Conservation (phyloP, 208 protist genomes). For the Trypanosoma grayi region DNA sequence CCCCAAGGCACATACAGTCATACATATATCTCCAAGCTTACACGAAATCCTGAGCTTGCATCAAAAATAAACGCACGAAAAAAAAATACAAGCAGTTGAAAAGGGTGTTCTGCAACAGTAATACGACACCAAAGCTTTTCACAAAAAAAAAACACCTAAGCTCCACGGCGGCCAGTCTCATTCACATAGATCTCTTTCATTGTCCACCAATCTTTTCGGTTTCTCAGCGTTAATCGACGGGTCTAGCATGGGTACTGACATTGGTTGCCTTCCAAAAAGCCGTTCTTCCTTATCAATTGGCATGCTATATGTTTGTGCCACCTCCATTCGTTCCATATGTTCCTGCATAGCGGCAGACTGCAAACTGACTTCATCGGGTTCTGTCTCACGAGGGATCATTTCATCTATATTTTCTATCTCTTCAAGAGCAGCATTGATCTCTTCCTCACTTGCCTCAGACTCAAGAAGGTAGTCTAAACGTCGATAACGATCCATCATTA, state of each 20-base stretch:
- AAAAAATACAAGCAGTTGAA: no score
- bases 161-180: not conserved
- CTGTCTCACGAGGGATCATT: conserved; percentile 6
- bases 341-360: conserved; percentile 33
- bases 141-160: conserved; percentile 19
- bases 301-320: conserved; percentile 62
- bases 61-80: no score
- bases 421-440: conserved; percentile 45
- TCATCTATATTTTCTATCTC: conserved; percentile 54
- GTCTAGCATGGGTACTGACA: conserved; percentile 26
- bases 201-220: conserved; percentile 3
- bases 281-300: conserved; percentile 60
- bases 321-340: conserved; percentile 49
- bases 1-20: no score
- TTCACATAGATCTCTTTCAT: not conserved
- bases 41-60: no score
- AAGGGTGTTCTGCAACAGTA: no score
- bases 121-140: no score
- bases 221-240: conserved; percentile 22
- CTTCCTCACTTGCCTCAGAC: conserved; percentile 43
- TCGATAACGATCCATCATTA: conserved; percentile 79
- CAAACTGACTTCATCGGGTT: conserved; percentile 31
- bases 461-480: conserved; percentile 62
- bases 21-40: no score
- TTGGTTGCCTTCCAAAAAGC: conserved; percentile 28